phyloP scores from a whole-genome alignment of 495 filamentous ascomycete species.

The Hypoxylon perforatum region DNA sequence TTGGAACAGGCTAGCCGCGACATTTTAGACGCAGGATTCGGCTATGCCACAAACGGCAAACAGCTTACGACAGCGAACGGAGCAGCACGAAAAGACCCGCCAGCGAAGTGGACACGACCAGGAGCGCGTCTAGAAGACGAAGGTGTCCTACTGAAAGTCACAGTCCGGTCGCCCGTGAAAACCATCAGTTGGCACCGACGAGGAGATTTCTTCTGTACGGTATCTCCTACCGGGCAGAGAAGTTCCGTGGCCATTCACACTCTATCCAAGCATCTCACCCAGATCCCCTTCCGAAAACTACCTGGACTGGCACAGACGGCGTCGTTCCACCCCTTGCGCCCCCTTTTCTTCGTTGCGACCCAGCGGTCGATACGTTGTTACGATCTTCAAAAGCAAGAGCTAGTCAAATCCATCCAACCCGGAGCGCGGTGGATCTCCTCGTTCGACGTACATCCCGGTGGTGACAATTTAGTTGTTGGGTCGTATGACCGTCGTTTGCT shows the following conservation, averaged over 20 bases:
- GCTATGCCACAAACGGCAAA: constrained; percentile 80
- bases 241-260: constrained; percentile 96
- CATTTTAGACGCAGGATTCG: constrained; percentile 86
- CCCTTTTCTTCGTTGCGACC: constrained; percentile 95
- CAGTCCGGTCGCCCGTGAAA: constrained; percentile 85
- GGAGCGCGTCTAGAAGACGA: constrained; percentile 75
- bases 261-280: constrained; percentile 90
- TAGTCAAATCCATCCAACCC: constrained; percentile 90
- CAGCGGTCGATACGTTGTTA: constrained; percentile 91
- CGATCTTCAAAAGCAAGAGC: constrained; percentile 87
- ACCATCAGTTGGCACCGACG: constrained; percentile 94
- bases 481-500: constrained; percentile 93
- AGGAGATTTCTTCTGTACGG: constrained; percentile 93
- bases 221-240: constrained; percentile 80
- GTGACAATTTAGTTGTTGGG: constrained; percentile 92
- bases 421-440: constrained; percentile 95
- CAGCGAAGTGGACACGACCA: constrained; percentile 86
- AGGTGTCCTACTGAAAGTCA: constrained; percentile 80
- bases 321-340: constrained; percentile 92
- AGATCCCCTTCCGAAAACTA: constrained; percentile 91
- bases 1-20: constrained; percentile 78
- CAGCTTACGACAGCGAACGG: constrained; percentile 63
- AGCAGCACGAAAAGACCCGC: constrained; percentile 74
- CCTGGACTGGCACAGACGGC: constrained; percentile 87
- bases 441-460: constrained; percentile 90